These are phyloP conservation scores for Lathyrus sativus DNA, from an alignment of 306 rosid species.

Conservation along the genomic window DNA sequence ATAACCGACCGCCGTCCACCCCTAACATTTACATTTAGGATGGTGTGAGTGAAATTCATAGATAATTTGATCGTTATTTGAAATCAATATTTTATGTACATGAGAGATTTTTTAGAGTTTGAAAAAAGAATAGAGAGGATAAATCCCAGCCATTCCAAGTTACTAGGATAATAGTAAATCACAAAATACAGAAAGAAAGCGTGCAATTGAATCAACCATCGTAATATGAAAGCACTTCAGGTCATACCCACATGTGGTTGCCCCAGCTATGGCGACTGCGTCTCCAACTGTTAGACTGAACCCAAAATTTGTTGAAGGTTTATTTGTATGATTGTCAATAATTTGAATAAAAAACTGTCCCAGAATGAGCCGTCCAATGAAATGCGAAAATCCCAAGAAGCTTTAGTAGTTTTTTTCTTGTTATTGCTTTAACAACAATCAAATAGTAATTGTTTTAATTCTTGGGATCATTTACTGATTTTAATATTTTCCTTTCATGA, in stretches of 20 bases:
- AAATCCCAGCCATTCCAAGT: neutral
- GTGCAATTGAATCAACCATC: conserved; percentile 51
- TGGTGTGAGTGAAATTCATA: no score
- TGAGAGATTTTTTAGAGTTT: no score
- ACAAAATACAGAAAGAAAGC: conserved; percentile 54
- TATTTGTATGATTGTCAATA: conserved; percentile 43
- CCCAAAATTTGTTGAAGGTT: conserved; percentile 29
- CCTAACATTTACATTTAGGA: no score
- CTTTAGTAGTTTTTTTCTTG: conserved; percentile 59
- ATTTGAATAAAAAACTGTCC: conserved; percentile 35
- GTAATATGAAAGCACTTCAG: conserved; percentile 31
- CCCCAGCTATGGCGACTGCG: conserved; percentile 65
- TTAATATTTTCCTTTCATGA: conserved; percentile 40
- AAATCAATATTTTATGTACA: no score
- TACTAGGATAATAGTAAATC: conserved; percentile 32
- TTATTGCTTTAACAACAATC: conserved; percentile 72
- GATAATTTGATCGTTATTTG: no score
- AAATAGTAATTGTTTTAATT: conserved; percentile 47
- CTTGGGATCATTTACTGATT: conserved; percentile 70
- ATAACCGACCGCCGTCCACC: no score
- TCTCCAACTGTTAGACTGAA: conserved; percentile 52
- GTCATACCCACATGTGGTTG: conserved; percentile 60
- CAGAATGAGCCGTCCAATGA: conserved; percentile 58
- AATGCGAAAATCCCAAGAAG: conserved; percentile 70
- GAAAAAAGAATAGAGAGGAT: no score